Base-by-base conservation (phyloP, 148 eudicot genomes). In the Fagopyrum esculentum region DNA sequence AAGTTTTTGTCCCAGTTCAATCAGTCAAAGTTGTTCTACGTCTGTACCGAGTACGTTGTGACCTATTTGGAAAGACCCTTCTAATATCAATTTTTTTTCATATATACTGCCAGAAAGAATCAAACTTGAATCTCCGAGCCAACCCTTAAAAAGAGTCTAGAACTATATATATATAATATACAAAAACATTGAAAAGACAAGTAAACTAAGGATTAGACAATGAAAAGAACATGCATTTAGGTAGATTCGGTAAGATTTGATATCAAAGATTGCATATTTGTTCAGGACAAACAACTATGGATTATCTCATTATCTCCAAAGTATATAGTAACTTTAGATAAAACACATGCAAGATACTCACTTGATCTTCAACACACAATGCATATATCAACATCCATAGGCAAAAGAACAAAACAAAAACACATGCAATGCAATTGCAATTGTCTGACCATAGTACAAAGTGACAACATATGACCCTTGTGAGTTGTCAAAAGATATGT, bases 391-490 rank as follows among this genome's bases (percentile, higher is more conserved):
- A 64, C 43, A 35, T 5, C 47, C n/a, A 66, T 8, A 12, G 4
- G 1, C 45, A 66, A 40, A 66, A 35, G 45, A 40, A 66, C 71
- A 66, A 66, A 66, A 35, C 47, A 45, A 13, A 12, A 66, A 66
- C 71, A 66, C 71, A 66, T 66, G 71, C 7, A 64, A 35, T 64
- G n/a, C 71, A 13, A 66, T 4, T 66, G 71, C 45, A 13, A 1
- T 35, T 66, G 46, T 66, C 47, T 40, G 71, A 66, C 30, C 46
- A 66, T 5, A 66, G 19, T 13, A 66, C 71, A 66, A 35, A 66
- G 68, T 61, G 68, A 61, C 71, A 66, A 40, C 46, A 15, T 9
- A 49, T 66, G 47, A 40, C 46, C n/a, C 71, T 66, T 66, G 16
- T 66, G 71, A 40, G 71, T 15, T 66, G 71, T 66, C 71, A 66